Evolutionary conservation across 495 filamentous ascomycete species (phyloP).

Genomic region (Antarctomyces pellizariae): DNA sequence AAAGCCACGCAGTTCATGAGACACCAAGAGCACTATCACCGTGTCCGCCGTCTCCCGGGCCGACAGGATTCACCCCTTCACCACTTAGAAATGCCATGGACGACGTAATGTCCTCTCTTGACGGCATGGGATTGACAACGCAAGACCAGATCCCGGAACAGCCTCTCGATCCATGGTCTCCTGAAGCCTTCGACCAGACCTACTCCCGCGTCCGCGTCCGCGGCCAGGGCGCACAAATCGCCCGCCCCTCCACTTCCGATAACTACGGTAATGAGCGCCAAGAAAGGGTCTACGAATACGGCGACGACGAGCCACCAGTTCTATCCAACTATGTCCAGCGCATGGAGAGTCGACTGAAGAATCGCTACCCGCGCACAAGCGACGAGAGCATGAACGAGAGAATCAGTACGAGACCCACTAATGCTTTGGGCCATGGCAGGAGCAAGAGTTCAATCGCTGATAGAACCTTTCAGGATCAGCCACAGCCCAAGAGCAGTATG

Average conservation of each 20-base stretch:
- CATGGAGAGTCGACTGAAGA: constrained; percentile 56
- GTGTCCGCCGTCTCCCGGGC: constrained; percentile 35
- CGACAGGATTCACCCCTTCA: constrained; percentile 59
- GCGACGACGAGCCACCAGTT: constrained; percentile 36
- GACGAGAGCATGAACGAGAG: too few species aligned
- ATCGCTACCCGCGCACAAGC: too few species aligned
- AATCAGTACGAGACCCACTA: too few species aligned
- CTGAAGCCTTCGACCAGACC: constrained; percentile 58
- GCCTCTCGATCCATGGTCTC: constrained; percentile 67
- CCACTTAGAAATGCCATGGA: constrained; percentile 89
- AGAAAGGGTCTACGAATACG: constrained; percentile 20
- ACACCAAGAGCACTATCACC: constrained; percentile 29
- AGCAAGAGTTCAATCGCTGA: too few species aligned
- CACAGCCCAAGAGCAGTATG: too few species aligned
- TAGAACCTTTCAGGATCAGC: too few species aligned
- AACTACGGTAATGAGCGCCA: constrained; percentile 31
- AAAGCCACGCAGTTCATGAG: constrained; percentile 17
- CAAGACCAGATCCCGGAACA: constrained; percentile 26
- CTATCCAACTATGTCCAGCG: constrained; percentile 67
- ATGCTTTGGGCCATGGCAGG: too few species aligned
- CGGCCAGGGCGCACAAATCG: constrained; percentile 12
- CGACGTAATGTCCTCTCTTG: constrained; percentile 87
- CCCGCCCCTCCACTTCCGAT: constrained; percentile 41
- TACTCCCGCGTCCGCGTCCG: constrained; percentile 18
- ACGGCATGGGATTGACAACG: constrained; percentile 56